A percentile compares a stretch with the other conserved stretches of the same genome.
phyloP scores from a whole-genome alignment of 225 moss, liverwort and hornwort species.

The Physcomitrellopsis africana region DNA sequence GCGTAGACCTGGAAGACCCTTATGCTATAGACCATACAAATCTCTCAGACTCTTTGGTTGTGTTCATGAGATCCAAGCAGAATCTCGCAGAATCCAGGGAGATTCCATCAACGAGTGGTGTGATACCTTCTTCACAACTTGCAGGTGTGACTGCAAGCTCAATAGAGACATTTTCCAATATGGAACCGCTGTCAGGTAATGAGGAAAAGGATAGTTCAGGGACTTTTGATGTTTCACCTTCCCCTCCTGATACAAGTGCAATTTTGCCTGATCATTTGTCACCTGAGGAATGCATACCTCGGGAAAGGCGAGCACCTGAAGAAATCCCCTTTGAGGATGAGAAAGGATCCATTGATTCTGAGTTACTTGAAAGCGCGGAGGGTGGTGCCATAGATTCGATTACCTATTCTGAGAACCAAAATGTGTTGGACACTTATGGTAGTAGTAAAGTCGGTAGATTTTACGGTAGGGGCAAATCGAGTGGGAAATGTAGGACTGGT shows the following conservation, averaged over 20 bases:
- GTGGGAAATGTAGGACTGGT: slow-evolving; percentile 1
- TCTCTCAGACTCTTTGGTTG: slow-evolving; percentile 46
- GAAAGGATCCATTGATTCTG: too few relatives aligned
- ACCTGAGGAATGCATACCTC: slow-evolving; percentile 26
- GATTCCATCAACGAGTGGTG: slow-evolving; percentile 21
- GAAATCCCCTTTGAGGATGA: too few relatives aligned
- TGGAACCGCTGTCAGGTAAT: slow-evolving; percentile 31
- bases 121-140: slow-evolving; percentile 17
- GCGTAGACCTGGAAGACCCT: slow-evolving; percentile 44
- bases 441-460: slow-evolving; percentile 27
- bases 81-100: slow-evolving; percentile 31
- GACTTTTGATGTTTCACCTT: slow-evolving; percentile 30
- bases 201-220: slow-evolving; percentile 30
- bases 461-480: slow-evolving; percentile 13
- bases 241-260: slow-evolving; percentile 23
- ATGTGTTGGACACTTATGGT: slow-evolving; percentile 2
- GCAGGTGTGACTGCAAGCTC: slow-evolving; percentile 28
- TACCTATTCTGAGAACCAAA: neutral
- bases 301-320: too few relatives aligned
- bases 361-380: slow-evolving; percentile 16
- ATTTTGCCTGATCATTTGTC: slow-evolving; percentile 24
- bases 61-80: slow-evolving; percentile 55
- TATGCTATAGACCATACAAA: slow-evolving; percentile 51
- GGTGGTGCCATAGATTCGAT: slow-evolving; percentile 21
- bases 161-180: slow-evolving; percentile 35